Base-by-base conservation (phyloP, 345 rosid genomes). In the Stellera chamaejasme region DNA sequence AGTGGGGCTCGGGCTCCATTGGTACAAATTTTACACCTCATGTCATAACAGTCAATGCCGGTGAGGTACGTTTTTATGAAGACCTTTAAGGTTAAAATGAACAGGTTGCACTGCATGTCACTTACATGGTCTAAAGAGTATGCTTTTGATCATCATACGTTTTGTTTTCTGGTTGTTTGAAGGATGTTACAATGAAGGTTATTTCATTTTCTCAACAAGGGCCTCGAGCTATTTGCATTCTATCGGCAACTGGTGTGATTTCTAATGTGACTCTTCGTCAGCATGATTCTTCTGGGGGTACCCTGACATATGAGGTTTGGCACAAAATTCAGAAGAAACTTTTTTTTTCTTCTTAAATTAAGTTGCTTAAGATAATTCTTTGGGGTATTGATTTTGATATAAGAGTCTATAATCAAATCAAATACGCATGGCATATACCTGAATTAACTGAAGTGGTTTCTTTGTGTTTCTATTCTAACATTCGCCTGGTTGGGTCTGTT, bases 141-240 rank as follows among this genome's bases (percentile, higher is more conserved):
- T 15, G 6, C 4, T 19, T 54, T 10, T n/a, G 27, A 39, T 47
- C 10, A 19, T 58, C 52, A 51, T 45, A 44, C 27, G 51, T 27
- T 12, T 13, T 50, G 26, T 48, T 58, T 72, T 60, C 50, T 59
- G 23, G 68, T 56, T 13, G 61, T 44, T 66, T 66, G 0, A 77
- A 87, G 95, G 95, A 87, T 66, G 78, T 87, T 48, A 83, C 79
- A 0, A 83, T 83, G 91, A 83, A 85, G 78, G 78, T 87, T 28
- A 87, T 87, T 69, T 83, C 95, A 43, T 83, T 87, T 71, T 83
- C 95, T 16, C 95, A 87, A 68, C 88, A 78, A 83, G 91, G 95
- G 65, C 88, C 88, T 23, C 80, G 91, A 63, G 88, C 88, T 55
- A 78, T 87, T 56, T 87, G 95, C 73, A 78, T 87, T 23, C 72